Evolutionary conservation across 2,329 filamentous ascomycete species (phyloP).

Genomic region (Dendrostoma leiphaemia): DNA sequence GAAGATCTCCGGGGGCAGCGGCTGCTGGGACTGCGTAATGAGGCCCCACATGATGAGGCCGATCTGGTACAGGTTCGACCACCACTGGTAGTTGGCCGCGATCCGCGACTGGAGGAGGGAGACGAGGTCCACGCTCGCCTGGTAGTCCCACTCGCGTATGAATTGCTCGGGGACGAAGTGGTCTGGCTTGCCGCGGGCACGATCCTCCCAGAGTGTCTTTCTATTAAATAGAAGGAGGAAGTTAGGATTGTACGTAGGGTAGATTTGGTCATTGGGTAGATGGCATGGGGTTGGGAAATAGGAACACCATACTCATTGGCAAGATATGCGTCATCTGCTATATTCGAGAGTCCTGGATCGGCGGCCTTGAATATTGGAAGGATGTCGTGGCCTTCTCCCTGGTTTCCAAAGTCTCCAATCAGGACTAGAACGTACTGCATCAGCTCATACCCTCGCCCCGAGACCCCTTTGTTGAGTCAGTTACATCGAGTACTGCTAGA

Average conservation of each 20-base stretch:
- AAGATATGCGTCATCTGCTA: not conserved
- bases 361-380: not conserved
- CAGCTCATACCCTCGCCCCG: not conserved
- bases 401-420: not conserved
- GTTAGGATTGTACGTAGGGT: not conserved
- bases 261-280: not conserved
- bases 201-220: not conserved
- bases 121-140: not conserved
- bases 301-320: not conserved
- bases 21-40: not conserved
- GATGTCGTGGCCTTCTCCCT: not conserved
- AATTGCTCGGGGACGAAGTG: not conserved
- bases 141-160: not conserved
- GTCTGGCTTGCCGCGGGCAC: not conserved
- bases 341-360: not conserved
- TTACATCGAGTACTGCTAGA: no score
- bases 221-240: no score
- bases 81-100: not conserved
- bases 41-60: not conserved
- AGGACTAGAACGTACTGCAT: not conserved
- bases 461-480: no score
- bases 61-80: constrained; percentile 1
- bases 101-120: not conserved
- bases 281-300: not conserved
- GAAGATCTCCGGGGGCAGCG: not conserved